A percentile compares a stretch with the other conserved stretches of the same genome.
Conservation (phyloP, 108 stramenopile species). For the Skeletonema grethae region DNA sequence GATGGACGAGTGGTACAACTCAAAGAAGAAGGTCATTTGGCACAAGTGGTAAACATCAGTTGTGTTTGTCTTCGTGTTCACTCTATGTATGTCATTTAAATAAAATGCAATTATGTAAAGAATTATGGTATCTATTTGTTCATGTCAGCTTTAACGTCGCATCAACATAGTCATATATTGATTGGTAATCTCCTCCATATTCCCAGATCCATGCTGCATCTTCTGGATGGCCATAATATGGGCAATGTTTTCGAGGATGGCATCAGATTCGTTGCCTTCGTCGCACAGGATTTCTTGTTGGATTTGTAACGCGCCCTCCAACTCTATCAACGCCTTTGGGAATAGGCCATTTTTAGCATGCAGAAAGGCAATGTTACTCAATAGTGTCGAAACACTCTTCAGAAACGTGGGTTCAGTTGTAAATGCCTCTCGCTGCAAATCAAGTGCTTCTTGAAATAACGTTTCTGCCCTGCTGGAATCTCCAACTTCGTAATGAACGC, state of each 20-base stretch:
- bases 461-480: constrained; percentile 33
- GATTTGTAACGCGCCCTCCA: constrained; percentile 49
- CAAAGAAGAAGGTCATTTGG: constrained; percentile 14
- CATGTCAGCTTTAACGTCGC: constrained; percentile 2
- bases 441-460: constrained; percentile 39
- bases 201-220: constrained; percentile 40
- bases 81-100: neutral
- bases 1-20: constrained; percentile 71
- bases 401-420: constrained; percentile 31
- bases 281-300: constrained; percentile 36
- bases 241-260: constrained; percentile 41
- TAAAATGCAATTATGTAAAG: neutral
- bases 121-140: neutral
- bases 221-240: constrained; percentile 48
- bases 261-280: constrained; percentile 16
- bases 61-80: no score
- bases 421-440: constrained; percentile 39
- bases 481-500: constrained; percentile 36
- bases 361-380: constrained; percentile 39
- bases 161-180: constrained; percentile 41
- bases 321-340: constrained; percentile 44
- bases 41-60: constrained; percentile 37
- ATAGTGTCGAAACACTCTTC: constrained; percentile 31
- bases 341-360: constrained; percentile 44
- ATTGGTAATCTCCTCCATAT: constrained; percentile 43